These are phyloP conservation scores for Fusarium sp. DNA, from an alignment of 2,329 filamentous ascomycete species.

Conservation along the genomic window DNA sequence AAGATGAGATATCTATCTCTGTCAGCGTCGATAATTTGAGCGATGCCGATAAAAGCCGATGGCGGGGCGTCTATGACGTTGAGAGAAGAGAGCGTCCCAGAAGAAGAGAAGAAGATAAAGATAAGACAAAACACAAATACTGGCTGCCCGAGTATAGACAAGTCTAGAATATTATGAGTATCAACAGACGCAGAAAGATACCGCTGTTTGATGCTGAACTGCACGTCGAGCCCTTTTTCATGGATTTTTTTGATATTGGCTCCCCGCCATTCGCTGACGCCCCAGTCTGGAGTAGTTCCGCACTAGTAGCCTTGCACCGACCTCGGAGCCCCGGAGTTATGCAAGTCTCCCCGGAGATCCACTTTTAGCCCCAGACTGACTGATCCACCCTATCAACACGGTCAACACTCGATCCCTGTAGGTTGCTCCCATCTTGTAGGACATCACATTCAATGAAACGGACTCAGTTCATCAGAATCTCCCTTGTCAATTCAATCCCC, in stretches of 20 bases:
- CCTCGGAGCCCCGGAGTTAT: slow-evolving; percentile 26
- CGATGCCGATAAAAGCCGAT: slow-evolving; percentile 5
- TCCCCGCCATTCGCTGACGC: slow-evolving; percentile 30
- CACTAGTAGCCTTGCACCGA: slow-evolving; percentile 28
- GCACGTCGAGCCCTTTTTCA: not conserved
- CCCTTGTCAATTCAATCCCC: slow-evolving; percentile 24
- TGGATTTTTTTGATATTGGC: slow-evolving; percentile 25
- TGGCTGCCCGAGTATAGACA: not conserved
- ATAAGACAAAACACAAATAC: not conserved
- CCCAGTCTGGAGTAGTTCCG: slow-evolving; percentile 6
- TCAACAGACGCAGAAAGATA: not conserved
- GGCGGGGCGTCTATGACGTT: not conserved
- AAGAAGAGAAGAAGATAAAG: not conserved
- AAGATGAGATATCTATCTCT: not conserved
- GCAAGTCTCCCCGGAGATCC: slow-evolving; percentile 8
- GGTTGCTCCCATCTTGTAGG: not conserved
- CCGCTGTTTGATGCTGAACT: slow-evolving; percentile 19
- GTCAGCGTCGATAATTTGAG: not conserved
- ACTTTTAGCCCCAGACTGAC: not conserved
- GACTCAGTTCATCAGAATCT: slow-evolving; percentile 7
- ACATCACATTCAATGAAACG: not conserved
- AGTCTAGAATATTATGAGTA: not conserved
- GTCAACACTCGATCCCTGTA: not conserved
- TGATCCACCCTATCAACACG: not conserved
- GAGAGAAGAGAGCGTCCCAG: not conserved